Percentiles rank a stretch among this genome's conserved stretches.
Conservation (phyloP, 495 filamentous ascomycete species). For the Aspergillus avenaceus region DNA sequence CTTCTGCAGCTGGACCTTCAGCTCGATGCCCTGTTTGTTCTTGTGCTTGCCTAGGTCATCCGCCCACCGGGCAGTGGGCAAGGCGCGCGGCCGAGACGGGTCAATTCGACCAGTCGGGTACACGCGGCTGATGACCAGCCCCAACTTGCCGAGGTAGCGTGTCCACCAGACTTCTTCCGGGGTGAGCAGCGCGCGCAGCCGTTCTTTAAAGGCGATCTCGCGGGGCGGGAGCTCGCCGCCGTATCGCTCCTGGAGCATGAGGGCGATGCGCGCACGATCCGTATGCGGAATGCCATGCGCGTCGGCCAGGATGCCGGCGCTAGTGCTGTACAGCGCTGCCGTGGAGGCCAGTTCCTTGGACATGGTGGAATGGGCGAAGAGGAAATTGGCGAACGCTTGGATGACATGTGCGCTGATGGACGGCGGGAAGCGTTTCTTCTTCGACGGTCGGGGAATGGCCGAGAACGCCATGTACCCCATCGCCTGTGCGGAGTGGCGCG, state of each 20-base stretch:
- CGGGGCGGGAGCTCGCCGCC: conserved; percentile 57
- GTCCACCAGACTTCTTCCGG: conserved; percentile 56
- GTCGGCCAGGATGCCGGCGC: conserved; percentile 59
- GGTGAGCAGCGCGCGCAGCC: conserved; percentile 44
- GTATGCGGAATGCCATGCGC: conserved; percentile 70
- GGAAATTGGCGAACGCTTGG: conserved; percentile 47
- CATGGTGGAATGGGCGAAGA: conserved; percentile 47
- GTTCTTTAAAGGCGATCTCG: conserved; percentile 43
- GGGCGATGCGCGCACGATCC: conserved; percentile 63
- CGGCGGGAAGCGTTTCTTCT: conserved; percentile 20
- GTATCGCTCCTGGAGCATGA: conserved; percentile 75
- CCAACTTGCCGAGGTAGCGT: conserved; percentile 50
- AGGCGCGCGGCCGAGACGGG: conserved; percentile 24
- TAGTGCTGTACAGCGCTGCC: conserved; percentile 67
- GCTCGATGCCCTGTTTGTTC: conserved; percentile 21
- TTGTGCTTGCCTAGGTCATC: conserved; percentile 23
- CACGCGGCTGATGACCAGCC: conserved; percentile 20
- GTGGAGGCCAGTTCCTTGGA: conserved; percentile 54
- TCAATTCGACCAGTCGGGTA: conserved; percentile 28
- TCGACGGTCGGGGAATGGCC: conserved; percentile 35
- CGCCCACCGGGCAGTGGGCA: conserved; percentile 22
- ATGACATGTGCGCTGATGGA: conserved; percentile 45
- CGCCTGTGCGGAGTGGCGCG: conserved; percentile 33
- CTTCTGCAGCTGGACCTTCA: conserved; percentile 25
- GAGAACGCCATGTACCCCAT: conserved; percentile 40